Evolutionary conservation across 1,139 yeast species (phyloP).

Genomic region (Sugiyamaella neomexicana): DNA sequence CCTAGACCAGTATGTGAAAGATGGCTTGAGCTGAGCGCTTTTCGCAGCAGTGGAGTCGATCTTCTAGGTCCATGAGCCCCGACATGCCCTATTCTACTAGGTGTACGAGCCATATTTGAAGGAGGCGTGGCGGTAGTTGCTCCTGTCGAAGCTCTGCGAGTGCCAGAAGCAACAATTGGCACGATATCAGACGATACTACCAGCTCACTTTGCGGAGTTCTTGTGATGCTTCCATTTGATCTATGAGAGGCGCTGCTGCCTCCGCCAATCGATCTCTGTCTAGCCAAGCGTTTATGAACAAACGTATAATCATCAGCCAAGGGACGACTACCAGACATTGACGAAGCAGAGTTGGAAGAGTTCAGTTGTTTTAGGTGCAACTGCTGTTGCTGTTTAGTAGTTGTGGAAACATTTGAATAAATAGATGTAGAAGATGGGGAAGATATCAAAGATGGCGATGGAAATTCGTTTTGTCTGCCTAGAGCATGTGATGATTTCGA

Average conservation of each 20-base stretch:
- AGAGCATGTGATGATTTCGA: slow-evolving; percentile 4
- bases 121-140: slow-evolving; percentile 1
- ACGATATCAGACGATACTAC: slow-evolving; percentile 1
- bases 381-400: slow-evolving; percentile 2
- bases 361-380: not conserved
- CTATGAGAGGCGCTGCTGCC: slow-evolving; percentile 8
- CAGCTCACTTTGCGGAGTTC: not conserved
- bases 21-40: slow-evolving; percentile 26
- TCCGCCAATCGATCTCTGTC: slow-evolving; percentile 19
- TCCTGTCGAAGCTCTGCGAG: slow-evolving; percentile 21
- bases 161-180: not conserved
- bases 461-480: slow-evolving; percentile 3
- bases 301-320: slow-evolving; percentile 19
- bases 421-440: no score
- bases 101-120: not conserved
- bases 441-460: not conserved
- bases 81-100: slow-evolving; percentile 4
- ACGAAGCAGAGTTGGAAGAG: slow-evolving; percentile 4
- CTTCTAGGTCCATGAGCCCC: slow-evolving; percentile 15
- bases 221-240: not conserved
- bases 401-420: not conserved
- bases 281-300: slow-evolving; percentile 18
- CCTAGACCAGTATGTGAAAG: slow-evolving; percentile 21
- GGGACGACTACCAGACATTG: slow-evolving; percentile 16
- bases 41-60: slow-evolving; percentile 24